These are phyloP conservation scores for Geosmithia flava DNA, from an alignment of 2,329 filamentous ascomycete species.

Conservation along the genomic window DNA sequence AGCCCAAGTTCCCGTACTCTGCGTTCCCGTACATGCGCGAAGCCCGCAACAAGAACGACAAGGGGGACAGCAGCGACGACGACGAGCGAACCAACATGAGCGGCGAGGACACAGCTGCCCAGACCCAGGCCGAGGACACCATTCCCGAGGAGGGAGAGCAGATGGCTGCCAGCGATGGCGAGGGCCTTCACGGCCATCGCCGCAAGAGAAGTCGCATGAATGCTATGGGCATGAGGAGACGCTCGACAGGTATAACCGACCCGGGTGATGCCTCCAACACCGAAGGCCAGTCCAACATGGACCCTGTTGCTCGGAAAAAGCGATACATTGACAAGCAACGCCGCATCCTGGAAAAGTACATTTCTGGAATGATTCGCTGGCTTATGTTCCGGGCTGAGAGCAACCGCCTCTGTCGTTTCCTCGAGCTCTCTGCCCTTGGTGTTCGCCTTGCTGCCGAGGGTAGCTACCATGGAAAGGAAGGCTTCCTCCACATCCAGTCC, in stretches of 20 bases:
- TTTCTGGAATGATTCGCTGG: conserved; percentile 90
- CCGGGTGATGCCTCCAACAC: conserved; percentile 28
- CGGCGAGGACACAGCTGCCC: conserved; percentile 32
- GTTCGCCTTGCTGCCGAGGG: conserved; percentile 90
- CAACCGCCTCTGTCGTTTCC: conserved; percentile 88
- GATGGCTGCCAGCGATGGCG: conserved; percentile 22
- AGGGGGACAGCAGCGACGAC: conserved; percentile 70
- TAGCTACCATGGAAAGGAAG: conserved; percentile 96
- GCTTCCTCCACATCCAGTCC: conserved; percentile 83
- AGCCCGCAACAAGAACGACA: conserved; percentile 66
- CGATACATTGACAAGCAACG: conserved; percentile 74
- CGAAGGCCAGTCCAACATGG: conserved; percentile 34
- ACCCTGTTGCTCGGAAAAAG: conserved; percentile 27
- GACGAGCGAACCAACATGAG: conserved; percentile 38
- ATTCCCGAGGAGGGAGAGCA: conserved; percentile 51
- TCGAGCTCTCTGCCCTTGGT: conserved; percentile 87
- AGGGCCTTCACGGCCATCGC: conserved; percentile 13
- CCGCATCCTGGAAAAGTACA: conserved; percentile 74
- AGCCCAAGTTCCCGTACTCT: conserved; percentile 81
- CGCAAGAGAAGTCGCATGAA: conserved; percentile 40
- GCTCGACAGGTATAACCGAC: conserved; percentile 37
- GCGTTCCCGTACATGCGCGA: conserved; percentile 84
- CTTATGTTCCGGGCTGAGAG: conserved; percentile 95
- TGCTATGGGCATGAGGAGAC: conserved; percentile 39
- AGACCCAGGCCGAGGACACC: conserved; percentile 29